Base-by-base conservation (phyloP, 2,329 filamentous ascomycete genomes). In the Fusarium domesticum region DNA sequence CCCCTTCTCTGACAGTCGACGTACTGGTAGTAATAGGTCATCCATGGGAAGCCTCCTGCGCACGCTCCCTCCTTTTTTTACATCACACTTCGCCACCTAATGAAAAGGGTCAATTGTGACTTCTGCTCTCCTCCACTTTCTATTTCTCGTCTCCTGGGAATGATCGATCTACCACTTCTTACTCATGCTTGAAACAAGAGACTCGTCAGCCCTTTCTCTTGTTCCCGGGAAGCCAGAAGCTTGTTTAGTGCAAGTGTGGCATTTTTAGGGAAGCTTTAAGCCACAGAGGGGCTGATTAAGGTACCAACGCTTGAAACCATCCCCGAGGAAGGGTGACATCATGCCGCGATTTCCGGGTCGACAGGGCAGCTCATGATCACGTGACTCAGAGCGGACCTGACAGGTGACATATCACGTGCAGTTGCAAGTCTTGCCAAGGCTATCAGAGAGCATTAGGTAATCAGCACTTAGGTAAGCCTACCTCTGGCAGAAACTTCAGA, bases 401-500 rank as follows among this genome's bases (percentile, higher is more conserved):
- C 0, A 1, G 18, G 8, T 39, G 34, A 7, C 1, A 11, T 5
- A 5, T 2, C 42, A 53, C 50, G 46, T 53, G 50, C n/a, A n/a
- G n/a, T 0, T 0, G 11, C 2, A 8, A 17, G 14, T 16, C 4
- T 11, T 28, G 14, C 17, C 11, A 3, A 1, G 3, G 23, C 7
- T 28, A 6, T 16, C n/a, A n/a, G n/a, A n/a, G n/a, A 7, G 5
- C 5, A 11, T 48, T 23, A 39, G 14, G 18, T 46, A 48, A 48
- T 35, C 15, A 6, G 2, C n/a, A 1, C 7, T 53, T 58, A 58
- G 42, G 55, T 58, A 50, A 58, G 25, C 46, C 5, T 12, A 6
- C 19, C 15, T 32, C 6, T n/a, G 45, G 37, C 53, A 60, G 57
- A 60, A 60, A 60, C 57, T 60, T 59, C 57, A 51, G 48, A 53